Evolutionary conservation across 2,329 filamentous ascomycete species (phyloP), one percentile per base, ranked within the genome.

Genomic region (Nemania sp.): DNA sequence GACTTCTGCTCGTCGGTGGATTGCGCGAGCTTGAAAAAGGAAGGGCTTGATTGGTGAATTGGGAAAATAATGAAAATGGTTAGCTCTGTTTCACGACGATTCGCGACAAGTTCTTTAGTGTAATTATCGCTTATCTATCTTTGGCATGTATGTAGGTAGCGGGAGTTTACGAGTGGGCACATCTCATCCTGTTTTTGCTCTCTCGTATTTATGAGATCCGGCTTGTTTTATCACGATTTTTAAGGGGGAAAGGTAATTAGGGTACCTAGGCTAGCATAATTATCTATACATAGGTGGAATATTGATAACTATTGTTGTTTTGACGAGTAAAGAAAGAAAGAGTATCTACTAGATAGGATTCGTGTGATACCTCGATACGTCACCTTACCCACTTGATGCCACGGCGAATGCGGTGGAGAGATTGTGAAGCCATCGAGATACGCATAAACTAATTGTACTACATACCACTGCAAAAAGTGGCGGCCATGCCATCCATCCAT

Each of bases 1-100:
- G 56, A 27, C 4, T 65, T 71, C 47, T 71, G 69, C 32, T 67
- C 69, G 3, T 62, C 67, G 10, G 49, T 71, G 18, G 67, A 69
- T 27, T 71, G 69, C 54, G 26, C 57, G 3, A 59, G 29, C 24
- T 41, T 67, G 57, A 71, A 66, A 47, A 70, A 69, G 54, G 67
- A 69, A 20, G 69, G 69, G 4, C 69, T 71, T 51, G 69, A 66
- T 53, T 71, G 69, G 69, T 71, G n/a, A 61, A 58, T 51, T 2
- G 26, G 18, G n/a, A n/a, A n/a, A n/a, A n/a, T n/a, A n/a, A 5
- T 15, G 18, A 43, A 43, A 43, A 20, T 1, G 18, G 4, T 41
- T 43, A 53, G 45, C 43, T 29, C 18, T 41, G 41, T 18, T 8
- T 64, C 10, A 20, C 41, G 41, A 45, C 20, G 8, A 22, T 24